A percentile compares a stretch with the other conserved stretches of the same genome.
Conservation (phyloP, 2,329 filamentous ascomycete species). For the Penicillium sp. region DNA sequence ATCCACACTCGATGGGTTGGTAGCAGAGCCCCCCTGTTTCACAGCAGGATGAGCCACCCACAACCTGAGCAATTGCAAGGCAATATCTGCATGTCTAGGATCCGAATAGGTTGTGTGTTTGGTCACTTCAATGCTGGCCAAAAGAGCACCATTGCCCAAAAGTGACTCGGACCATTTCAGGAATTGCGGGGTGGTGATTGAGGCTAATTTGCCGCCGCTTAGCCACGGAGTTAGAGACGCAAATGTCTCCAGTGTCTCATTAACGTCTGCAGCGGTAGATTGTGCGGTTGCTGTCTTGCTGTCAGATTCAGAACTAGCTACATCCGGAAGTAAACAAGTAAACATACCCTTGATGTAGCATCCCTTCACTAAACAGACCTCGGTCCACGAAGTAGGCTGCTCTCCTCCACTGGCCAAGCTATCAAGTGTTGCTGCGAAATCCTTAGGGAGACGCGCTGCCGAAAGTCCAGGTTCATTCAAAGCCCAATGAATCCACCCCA, state of each 20-base stretch:
- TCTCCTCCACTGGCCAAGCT: slow-evolving; percentile 55
- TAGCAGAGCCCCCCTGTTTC: slow-evolving; percentile 28
- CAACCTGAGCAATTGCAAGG: slow-evolving; percentile 51
- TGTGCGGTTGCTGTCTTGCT: slow-evolving; percentile 46
- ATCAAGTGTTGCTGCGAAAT: slow-evolving; percentile 58
- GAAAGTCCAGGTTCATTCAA: slow-evolving; percentile 67
- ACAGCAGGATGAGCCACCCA: slow-evolving; percentile 44
- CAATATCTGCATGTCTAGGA: slow-evolving; percentile 35
- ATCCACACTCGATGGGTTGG: slow-evolving; percentile 20
- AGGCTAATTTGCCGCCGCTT: slow-evolving; percentile 32
- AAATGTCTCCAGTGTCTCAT: slow-evolving; percentile 67
- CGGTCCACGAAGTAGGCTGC: slow-evolving; percentile 69
- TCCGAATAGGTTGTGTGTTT: slow-evolving; percentile 22
- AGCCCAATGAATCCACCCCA: slow-evolving; percentile 83
- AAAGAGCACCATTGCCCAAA: slow-evolving; percentile 71
- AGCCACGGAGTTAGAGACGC: slow-evolving; percentile 66
- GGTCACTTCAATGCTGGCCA: slow-evolving; percentile 57
- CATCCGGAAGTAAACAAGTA: slow-evolving; percentile 2
- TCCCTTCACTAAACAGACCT: slow-evolving; percentile 75
- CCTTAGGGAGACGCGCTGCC: slow-evolving; percentile 61
- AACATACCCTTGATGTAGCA: slow-evolving; percentile 71
- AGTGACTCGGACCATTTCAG: slow-evolving; percentile 77
- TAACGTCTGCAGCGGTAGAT: slow-evolving; percentile 40
- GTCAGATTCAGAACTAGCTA: slow-evolving; percentile 13
- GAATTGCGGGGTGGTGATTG: slow-evolving; percentile 62